Evolutionary conservation across 1,139 yeast genomes (phyloP).

Genomic region (Sugiyamaella grinbergsii): DNA sequence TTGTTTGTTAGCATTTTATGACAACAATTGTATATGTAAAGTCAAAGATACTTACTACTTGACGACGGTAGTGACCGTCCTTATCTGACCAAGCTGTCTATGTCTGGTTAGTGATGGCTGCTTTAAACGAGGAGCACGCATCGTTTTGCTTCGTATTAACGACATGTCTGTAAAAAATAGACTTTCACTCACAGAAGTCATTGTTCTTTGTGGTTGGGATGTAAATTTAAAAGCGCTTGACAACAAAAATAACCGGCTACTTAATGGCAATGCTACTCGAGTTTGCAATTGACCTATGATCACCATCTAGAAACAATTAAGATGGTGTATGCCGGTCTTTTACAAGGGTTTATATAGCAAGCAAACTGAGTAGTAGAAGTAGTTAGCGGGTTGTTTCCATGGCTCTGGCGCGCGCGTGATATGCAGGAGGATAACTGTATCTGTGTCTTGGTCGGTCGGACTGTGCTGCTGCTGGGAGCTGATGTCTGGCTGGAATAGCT

Average conservation of each 20-base stretch:
- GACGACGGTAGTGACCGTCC: constrained; percentile 41
- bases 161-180: too few relatives aligned
- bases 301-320: not conserved
- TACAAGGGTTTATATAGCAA: constrained; percentile 8
- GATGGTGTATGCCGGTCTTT: too few relatives aligned
- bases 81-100: constrained; percentile 34
- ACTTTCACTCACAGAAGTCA: constrained; percentile 24
- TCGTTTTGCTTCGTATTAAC: not conserved
- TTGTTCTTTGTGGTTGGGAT: constrained; percentile 3
- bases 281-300: not conserved
- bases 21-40: too few relatives aligned
- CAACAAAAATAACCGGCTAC: not conserved
- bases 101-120: not conserved
- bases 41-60: constrained; percentile 33
- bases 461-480: too few relatives aligned
- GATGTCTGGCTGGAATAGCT: too few relatives aligned
- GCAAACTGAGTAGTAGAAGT: not conserved
- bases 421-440: too few relatives aligned
- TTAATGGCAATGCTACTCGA: constrained; percentile 1
- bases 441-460: too few relatives aligned
- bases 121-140: too few relatives aligned
- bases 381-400: too few relatives aligned
- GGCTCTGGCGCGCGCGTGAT: not conserved
- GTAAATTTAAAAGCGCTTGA: not conserved
- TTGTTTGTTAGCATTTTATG: constrained; percentile 1